These are phyloP conservation scores for Xylaria grammica DNA, from an alignment of 495 filamentous ascomycete species.

Conservation along the genomic window DNA sequence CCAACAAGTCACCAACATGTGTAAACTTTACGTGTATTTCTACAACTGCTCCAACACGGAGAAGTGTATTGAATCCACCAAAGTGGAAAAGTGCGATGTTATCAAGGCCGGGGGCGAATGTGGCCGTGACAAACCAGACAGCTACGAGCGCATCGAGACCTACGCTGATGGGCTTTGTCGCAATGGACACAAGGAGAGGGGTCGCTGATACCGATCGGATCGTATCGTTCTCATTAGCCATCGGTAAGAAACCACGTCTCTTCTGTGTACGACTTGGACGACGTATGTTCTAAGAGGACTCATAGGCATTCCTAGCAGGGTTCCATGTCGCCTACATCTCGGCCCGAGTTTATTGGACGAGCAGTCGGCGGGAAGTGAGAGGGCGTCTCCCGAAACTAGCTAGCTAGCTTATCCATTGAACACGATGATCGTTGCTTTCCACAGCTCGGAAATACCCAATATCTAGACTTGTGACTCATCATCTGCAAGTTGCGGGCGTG, in stretches of 20 bases:
- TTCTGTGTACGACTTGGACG: no score
- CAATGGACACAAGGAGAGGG: neutral
- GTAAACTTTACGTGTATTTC: neutral
- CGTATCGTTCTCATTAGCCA: neutral
- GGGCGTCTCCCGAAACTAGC: neutral
- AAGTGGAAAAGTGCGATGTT: neutral
- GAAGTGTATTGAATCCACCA: neutral
- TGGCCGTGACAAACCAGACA: conserved; percentile 3
- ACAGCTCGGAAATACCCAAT: neutral
- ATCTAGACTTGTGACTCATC: neutral
- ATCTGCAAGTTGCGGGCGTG: neutral
- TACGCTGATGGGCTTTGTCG: conserved; percentile 1
- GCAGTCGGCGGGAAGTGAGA: neutral
- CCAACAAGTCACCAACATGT: neutral
- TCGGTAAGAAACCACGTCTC: neutral
- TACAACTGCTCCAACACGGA: neutral
- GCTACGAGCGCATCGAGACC: conserved; percentile 6
- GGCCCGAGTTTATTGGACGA: neutral
- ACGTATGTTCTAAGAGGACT: no score
- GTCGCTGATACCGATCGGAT: neutral
- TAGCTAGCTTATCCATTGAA: neutral
- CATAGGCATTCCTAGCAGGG: neutral
- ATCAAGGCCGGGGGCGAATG: neutral
- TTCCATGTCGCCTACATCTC: neutral
- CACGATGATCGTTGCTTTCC: neutral